Base-by-base conservation (phyloP, 2,329 filamentous ascomycete genomes). In the Fusarium mangiferae region DNA sequence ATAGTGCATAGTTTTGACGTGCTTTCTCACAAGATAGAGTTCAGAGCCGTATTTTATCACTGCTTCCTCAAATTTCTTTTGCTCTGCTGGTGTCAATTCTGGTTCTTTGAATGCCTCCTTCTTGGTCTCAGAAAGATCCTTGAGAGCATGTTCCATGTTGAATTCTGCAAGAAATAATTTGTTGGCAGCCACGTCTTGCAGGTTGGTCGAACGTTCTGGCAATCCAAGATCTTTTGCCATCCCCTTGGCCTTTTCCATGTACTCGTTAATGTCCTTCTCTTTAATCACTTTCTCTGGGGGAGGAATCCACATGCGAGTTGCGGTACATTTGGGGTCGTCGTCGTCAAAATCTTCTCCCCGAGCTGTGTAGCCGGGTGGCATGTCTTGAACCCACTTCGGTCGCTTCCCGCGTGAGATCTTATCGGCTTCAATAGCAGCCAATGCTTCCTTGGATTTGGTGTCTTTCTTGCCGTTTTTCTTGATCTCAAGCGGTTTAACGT, bases 331-430 rank as follows among this genome's bases (percentile, higher is more conserved):
- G 17, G 92, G 89, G 78, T 97, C 93, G 70, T 93, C 89, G 74
- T 92, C 86, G 78, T 88, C 82, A 81, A 88, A 80, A 80, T 98
- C 96, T 76, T 95, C 93, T 33, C 96, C 96, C 67, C 96, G 92
- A 58, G 89, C 89, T 24, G 97, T 88, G 80, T 97, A 99, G 12
- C 96, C 96, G 7, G 90, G 84, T 1, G 96, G 96, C 80, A 96
- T 94, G 77, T 98, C 96, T 85, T 97, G 92, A 38, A 98, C 89
- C 94, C 95, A 98, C 82, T 95, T 96, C 2, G 96, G 96, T 26
- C 95, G 91, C 73, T 92, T 94, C 62, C 95, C 94, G 69, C 91
- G 91, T 74, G 92, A 90, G 45, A 91, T 87, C 76, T 93, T 95
- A 74, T 98, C 94, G 13, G 92, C 92, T 82, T 98, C 96, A 12